A percentile compares a stretch with the other conserved stretches of the same genome.
Evolutionary conservation across 495 filamentous ascomycete species (phyloP).

Genomic region (Aspergillus steynii): DNA sequence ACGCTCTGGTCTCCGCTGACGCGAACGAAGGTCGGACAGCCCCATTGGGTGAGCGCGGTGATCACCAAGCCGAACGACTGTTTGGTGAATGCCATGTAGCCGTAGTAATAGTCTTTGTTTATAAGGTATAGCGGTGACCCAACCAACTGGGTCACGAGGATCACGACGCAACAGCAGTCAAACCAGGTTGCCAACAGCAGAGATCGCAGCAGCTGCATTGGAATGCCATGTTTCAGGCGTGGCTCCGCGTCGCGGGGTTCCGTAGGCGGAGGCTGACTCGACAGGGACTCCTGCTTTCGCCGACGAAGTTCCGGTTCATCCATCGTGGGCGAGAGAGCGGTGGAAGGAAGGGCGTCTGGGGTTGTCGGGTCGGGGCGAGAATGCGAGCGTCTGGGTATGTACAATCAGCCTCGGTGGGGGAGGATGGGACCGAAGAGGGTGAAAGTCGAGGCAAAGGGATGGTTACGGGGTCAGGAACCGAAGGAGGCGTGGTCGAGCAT

Average conservation of each 20-base stretch:
- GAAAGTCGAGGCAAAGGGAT: no score
- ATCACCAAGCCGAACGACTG: constrained; percentile 62
- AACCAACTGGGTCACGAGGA: constrained; percentile 55
- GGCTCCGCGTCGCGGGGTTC: constrained; percentile 34
- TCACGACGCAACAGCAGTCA: constrained; percentile 51
- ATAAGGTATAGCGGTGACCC: constrained; percentile 61
- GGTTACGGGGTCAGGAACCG: no score
- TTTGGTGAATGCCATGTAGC: constrained; percentile 67
- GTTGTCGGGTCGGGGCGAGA: no score
- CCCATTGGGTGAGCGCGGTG: constrained; percentile 62
- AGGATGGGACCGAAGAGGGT: no score
- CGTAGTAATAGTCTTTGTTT: constrained; percentile 59
- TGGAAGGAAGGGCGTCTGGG: neutral
- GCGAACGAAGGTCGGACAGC: constrained; percentile 58
- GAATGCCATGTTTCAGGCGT: constrained; percentile 65
- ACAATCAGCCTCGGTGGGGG: no score
- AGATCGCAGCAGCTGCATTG: constrained; percentile 65
- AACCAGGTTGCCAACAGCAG: constrained; percentile 67
- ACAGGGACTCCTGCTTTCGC: constrained; percentile 29
- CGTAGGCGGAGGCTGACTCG: constrained; percentile 9
- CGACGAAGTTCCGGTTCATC: constrained; percentile 42
- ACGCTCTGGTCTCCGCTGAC: constrained; percentile 64
- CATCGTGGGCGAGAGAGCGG: constrained; percentile 28
- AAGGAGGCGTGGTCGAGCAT: neutral
- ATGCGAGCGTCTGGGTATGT: no score